Percentiles rank a stretch among this genome's conserved stretches.
Evolutionary conservation across 306 rosid species (phyloP).

Genomic region (Ochetophila trinervis): DNA sequence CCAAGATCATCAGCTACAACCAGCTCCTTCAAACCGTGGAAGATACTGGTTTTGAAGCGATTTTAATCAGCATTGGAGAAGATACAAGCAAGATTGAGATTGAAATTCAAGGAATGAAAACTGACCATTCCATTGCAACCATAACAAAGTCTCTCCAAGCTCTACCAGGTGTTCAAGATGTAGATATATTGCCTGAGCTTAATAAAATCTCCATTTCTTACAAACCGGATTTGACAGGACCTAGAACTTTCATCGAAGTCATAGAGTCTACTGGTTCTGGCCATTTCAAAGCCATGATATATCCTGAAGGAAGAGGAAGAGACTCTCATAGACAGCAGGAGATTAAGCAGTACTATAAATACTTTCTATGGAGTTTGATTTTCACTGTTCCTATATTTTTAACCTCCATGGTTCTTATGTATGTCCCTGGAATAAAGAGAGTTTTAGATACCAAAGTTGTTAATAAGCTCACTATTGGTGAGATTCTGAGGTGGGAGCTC

Average conservation of each 20-base stretch:
- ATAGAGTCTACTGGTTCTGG: conserved; percentile 64
- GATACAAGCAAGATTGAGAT: conserved; percentile 67
- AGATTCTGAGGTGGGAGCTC: conserved; percentile 60
- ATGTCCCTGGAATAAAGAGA: conserved; percentile 53
- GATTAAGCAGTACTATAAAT: conserved; percentile 44
- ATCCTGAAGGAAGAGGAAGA: conserved; percentile 42
- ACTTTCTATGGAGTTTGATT: conserved; percentile 58
- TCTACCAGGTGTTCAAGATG: conserved; percentile 52
- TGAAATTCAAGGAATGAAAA: conserved; percentile 42
- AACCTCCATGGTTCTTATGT: conserved; percentile 79
- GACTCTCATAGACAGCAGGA: conserved; percentile 46
- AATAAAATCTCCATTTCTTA: conserved; percentile 61
- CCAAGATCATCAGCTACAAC: conserved; percentile 40
- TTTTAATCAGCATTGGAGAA: conserved; percentile 54
- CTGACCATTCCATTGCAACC: conserved; percentile 24
- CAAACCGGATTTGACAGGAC: conserved; percentile 58
- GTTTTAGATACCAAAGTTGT: conserved; percentile 49
- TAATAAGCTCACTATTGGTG: conserved; percentile 60
- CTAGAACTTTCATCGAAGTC: conserved; percentile 63
- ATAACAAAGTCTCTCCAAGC: conserved; percentile 46
- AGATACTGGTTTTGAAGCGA: conserved; percentile 62
- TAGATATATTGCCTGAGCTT: conserved; percentile 19
- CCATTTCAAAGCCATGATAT: conserved; percentile 56
- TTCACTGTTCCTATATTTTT: conserved; percentile 69
- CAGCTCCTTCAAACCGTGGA: conserved; percentile 42